Base-by-base conservation (phyloP, 805 yeast species). In the Lachancea mirantina region DNA sequence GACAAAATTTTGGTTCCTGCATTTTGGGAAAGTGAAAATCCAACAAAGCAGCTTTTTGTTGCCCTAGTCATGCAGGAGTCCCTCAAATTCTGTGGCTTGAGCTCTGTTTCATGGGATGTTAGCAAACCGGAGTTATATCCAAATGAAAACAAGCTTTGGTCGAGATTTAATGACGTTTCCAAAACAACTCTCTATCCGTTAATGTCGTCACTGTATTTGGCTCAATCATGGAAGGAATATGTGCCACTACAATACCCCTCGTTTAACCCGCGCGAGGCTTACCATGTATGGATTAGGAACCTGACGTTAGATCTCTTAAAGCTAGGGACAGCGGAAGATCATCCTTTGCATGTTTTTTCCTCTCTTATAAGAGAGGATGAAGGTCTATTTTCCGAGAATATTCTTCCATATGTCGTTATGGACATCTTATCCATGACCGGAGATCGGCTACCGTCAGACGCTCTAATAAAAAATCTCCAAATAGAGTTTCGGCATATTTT, bases 31-130 rank as follows among this genome's bases (percentile, higher is more conserved):
- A 80, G 96, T 2, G 82, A 80, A 20, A 87, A 87, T 49, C 95
- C 97, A 0, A 72, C 74, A 14, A 74, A 76, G 30, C 98, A 92
- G 54, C 66, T 83, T 37, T 83, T 80, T 49, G 67, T 87, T 21
- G 95, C 96, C 0, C 81, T 74, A 55, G 81, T 89, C 0, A 84
- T 92, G 73, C 99, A 92, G 53, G 92, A 85, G 41, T 77, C 79
- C 30, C 59, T 92, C 32, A 76, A 76, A 42, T 68, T 75, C 10
- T 67, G 85, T 50, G 76, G 72, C 2, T 56, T 77, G 14, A 61
- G 62, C 31, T 47, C 61, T 1, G 41, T 49, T 6, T 45, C 55
- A 5, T 52, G 65, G 49, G 55, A 59, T 30, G 31, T 58, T 2
- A 41, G 45, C 14, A 35, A 39, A 6, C 45, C 47, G 4, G 57